Conservation (phyloP, 1,139 yeast genomes). For the Magnusiomyces tetraspermus region DNA sequence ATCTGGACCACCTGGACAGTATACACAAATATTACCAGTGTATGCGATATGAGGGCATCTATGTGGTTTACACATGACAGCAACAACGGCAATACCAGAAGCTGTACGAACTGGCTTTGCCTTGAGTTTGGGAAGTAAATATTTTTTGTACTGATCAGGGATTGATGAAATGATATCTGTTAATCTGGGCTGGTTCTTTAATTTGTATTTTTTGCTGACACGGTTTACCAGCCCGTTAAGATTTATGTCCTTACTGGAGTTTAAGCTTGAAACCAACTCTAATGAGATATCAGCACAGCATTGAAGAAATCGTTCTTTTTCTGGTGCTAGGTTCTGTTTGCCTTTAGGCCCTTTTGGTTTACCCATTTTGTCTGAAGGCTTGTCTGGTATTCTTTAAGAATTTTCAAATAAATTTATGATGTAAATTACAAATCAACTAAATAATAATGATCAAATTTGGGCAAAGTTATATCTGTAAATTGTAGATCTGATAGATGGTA, state of each 20-base stretch:
- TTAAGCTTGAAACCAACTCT: slow-evolving; percentile 73
- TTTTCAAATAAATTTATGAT: not conserved
- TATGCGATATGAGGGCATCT: slow-evolving; percentile 99
- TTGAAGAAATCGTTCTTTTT: slow-evolving; percentile 84
- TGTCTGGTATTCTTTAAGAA: not conserved
- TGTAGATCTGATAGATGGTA: no score
- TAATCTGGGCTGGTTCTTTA: slow-evolving; percentile 85
- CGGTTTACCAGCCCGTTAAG: slow-evolving; percentile 82
- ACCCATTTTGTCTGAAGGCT: not conserved
- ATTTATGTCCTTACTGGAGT: slow-evolving; percentile 70
- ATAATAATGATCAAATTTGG: not conserved
- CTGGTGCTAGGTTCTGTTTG: slow-evolving; percentile 35
- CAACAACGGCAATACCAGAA: slow-evolving; percentile 94
- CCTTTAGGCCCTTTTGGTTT: slow-evolving; percentile 23
- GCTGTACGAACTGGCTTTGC: slow-evolving; percentile 99
- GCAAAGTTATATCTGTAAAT: not conserved
- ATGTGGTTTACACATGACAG: slow-evolving; percentile 98
- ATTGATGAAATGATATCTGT: slow-evolving; percentile 92
- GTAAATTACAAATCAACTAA: no score
- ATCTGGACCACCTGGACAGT: slow-evolving; percentile 99
- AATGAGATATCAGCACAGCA: slow-evolving; percentile 90
- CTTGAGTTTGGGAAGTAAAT: slow-evolving; percentile 81
- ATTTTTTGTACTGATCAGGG: slow-evolving; percentile 92
- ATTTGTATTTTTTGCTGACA: slow-evolving; percentile 79
- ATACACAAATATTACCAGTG: slow-evolving; percentile 96